These are phyloP conservation scores for Phyllosticta paracitricarpa DNA, from an alignment of 2,329 filamentous ascomycete species.

Conservation along the genomic window DNA sequence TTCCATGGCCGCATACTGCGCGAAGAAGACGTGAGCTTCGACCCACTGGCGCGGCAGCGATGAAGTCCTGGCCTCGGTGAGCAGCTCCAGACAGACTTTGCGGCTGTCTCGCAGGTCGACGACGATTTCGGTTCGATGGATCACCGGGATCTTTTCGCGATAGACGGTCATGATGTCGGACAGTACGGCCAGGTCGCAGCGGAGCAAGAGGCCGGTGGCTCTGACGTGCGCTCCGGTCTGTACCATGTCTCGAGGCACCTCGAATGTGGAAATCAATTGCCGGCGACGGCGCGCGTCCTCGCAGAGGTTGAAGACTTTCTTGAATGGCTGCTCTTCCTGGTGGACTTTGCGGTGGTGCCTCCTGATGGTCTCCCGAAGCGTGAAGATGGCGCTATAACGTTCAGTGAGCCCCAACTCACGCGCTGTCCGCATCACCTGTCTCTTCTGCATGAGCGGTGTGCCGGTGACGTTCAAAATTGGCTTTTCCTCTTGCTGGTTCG, in stretches of 20 bases:
- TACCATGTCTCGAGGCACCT: slow-evolving; percentile 16
- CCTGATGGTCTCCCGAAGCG: slow-evolving; percentile 15
- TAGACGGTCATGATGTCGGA: slow-evolving; percentile 30
- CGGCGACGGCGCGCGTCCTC: slow-evolving; percentile 29
- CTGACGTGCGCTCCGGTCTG: slow-evolving; percentile 29
- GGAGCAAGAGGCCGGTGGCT: slow-evolving; percentile 36
- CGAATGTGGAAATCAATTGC: slow-evolving; percentile 20
- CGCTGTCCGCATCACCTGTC: too few species aligned
- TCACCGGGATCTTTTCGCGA: slow-evolving; percentile 1
- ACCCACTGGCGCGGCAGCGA: slow-evolving; percentile 35
- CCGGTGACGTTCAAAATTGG: too few species aligned
- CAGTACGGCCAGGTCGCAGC: slow-evolving; percentile 41
- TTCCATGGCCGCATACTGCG: slow-evolving; percentile 39
- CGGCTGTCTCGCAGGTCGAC: slow-evolving; percentile 28
- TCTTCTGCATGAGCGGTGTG: too few species aligned
- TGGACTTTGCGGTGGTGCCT: slow-evolving; percentile 22
- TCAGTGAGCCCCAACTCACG: not conserved
- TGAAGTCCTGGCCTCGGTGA: slow-evolving; percentile 27
- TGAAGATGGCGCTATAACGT: slow-evolving; percentile 13
- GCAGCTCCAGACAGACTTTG: slow-evolving; percentile 32
- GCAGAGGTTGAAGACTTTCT: slow-evolving; percentile 38
- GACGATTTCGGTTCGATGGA: slow-evolving; percentile 8
- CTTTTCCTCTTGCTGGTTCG: too few species aligned
- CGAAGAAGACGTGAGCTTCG: slow-evolving; percentile 43
- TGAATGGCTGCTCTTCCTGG: slow-evolving; percentile 41